Percentiles rank a stretch among this genome's conserved stretches.
Conservation (phyloP, 1,139 yeast genomes). For the Taiozyma onychis region DNA sequence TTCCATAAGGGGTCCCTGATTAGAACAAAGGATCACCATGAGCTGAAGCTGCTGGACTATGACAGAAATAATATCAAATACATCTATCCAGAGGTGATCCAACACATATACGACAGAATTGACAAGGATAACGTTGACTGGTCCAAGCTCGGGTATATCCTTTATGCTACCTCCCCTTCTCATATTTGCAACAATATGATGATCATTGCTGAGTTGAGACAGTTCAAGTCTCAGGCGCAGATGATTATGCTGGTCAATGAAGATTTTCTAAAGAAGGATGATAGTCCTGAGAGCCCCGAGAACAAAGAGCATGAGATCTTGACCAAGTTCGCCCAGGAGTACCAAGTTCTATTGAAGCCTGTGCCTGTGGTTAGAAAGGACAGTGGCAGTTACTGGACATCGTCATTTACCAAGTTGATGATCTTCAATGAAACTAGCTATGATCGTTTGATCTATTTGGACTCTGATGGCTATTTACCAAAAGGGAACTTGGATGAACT, state of each 20-base stretch:
- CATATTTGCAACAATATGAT: conserved; percentile 38
- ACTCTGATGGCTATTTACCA: conserved; percentile 29
- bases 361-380: conserved; percentile 17
- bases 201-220: conserved; percentile 31
- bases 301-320: neutral
- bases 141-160: conserved; percentile 37
- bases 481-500: conserved; percentile 37
- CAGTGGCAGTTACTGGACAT: conserved; percentile 35
- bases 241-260: conserved; percentile 30
- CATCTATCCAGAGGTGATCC: conserved; percentile 9
- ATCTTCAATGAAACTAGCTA: conserved; percentile 44
- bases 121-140: conserved; percentile 24
- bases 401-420: conserved; percentile 48
- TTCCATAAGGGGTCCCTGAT: neutral
- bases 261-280: conserved; percentile 14
- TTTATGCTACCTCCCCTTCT: conserved; percentile 37
- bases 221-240: conserved; percentile 31
- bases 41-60: conserved; percentile 4
- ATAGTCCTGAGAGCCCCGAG: neutral
- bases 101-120: conserved; percentile 7
- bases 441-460: conserved; percentile 36
- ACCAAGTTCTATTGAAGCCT: conserved; percentile 20
- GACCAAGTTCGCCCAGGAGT: conserved; percentile 15
- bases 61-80: conserved; percentile 8
- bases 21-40: neutral